Base-by-base conservation (phyloP, 768 basidiomycete species). In the Albatrellus ellisii region DNA sequence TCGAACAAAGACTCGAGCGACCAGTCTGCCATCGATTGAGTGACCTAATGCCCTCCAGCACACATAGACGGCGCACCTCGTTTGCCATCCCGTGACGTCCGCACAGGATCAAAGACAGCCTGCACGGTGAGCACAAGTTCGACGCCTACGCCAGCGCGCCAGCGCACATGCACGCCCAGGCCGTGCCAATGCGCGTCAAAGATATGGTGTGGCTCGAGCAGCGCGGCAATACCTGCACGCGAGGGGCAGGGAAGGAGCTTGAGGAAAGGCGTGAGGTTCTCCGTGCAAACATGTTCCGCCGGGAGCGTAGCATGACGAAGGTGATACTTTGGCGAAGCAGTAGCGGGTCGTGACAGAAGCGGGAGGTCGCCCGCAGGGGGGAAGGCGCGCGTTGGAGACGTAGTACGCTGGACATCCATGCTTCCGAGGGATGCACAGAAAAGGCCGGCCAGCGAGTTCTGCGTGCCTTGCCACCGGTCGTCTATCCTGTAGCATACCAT, bases 151-250 rank as follows among this genome's bases (percentile, higher is more conserved):
- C 39, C 56, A 26, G 57, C 59, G 5, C 64, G 66, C 66, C 78
- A 86, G 18, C 69, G 58, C 2, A 88, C 84, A 56, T 89, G 81
- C 1, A 94, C 64, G 7, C 79, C 74, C 55, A 97, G 73, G 1
- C 86, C 84, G 54, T 94, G 89, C 85, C 88, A 95, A 52, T 89
- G 80, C 4, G 87, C 84, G 49, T 89, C 86, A 51, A 97, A 91
- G 3, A 94, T 61, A 3, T 68, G 70, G 51, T 94, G 87, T 0
- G 89, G 84, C 54, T 91, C 87, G 33, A 98, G 65, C 18, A 97
- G 68, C 12, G 62, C 66, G 0, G 89, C 85, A 17, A 97, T 69
- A 10, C 95, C 92, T 0, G 91, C 88, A 15, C 70, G 64, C 4
- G 85, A 77, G 55, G 95, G 88, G 67, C 94, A 98, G 0, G 95